Evolutionary conservation across 163 green algal genomes (phyloP).

Genomic region (Scenedesmus sp.): DNA sequence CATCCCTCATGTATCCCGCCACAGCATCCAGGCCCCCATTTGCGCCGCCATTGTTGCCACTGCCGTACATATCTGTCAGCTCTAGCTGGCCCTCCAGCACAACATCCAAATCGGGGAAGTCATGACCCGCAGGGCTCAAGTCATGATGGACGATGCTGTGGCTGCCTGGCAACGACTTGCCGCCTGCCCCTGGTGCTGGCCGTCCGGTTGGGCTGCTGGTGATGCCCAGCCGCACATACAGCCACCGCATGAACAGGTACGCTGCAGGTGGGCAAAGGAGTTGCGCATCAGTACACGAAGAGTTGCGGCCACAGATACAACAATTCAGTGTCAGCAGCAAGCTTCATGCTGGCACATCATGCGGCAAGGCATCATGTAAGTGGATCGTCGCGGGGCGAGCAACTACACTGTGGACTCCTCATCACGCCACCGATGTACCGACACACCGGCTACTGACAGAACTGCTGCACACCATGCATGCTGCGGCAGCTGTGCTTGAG

Average conservation of each 20-base stretch:
- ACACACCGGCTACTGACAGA: background rate
- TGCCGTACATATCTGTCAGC: background rate
- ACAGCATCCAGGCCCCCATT: background rate
- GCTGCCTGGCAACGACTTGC: background rate
- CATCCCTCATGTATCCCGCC: background rate
- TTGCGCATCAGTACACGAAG: background rate
- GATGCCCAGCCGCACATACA: constrained; percentile 45
- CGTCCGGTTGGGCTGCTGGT: background rate
- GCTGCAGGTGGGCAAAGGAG: background rate
- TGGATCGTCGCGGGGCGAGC: no score
- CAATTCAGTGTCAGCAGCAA: no score
- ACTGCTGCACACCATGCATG: background rate
- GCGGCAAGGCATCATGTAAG: no score
- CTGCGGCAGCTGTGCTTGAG: background rate
- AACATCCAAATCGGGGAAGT: background rate
- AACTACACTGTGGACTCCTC: no score
- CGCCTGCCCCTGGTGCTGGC: constrained; percentile 1
- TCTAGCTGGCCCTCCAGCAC: constrained; percentile 20
- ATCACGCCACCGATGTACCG: no score
- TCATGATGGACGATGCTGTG: background rate
- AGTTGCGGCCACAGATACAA: no score
- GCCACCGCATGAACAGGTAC: constrained; percentile 35
- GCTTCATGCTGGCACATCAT: no score
- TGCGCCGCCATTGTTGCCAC: background rate
- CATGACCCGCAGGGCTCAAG: background rate